Conservation (phyloP, 2,329 filamentous ascomycete genomes). For the Plenodomus biglobosus region DNA sequence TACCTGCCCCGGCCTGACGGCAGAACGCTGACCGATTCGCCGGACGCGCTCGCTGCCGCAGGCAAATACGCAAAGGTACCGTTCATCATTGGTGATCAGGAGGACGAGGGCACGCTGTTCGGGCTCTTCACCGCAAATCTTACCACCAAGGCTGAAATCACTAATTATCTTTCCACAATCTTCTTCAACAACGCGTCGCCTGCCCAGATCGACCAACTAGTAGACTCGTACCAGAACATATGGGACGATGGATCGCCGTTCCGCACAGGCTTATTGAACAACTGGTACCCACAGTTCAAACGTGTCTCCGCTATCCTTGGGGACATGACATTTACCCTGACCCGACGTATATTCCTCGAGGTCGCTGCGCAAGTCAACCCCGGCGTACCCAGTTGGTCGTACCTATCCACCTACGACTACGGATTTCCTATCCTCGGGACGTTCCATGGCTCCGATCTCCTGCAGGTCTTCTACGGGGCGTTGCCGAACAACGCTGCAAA, state of each 20-base stretch:
- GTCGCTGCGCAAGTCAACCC: slow-evolving; percentile 53
- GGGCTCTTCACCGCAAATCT: slow-evolving; percentile 69
- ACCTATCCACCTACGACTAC: slow-evolving; percentile 71
- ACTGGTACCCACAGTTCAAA: slow-evolving; percentile 76
- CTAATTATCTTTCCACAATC: slow-evolving; percentile 62
- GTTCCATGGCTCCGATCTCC: slow-evolving; percentile 70
- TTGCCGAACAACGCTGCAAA: slow-evolving; percentile 62
- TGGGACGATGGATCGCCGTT: slow-evolving; percentile 68
- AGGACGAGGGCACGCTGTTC: slow-evolving; percentile 79
- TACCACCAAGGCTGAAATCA: slow-evolving; percentile 60
- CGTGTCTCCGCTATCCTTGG: slow-evolving; percentile 74
- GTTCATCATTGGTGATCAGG: slow-evolving; percentile 71
- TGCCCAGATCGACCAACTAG: slow-evolving; percentile 56
- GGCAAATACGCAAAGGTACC: slow-evolving; percentile 63
- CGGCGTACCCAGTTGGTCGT: slow-evolving; percentile 69
- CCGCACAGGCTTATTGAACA: slow-evolving; percentile 67
- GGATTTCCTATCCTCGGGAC: slow-evolving; percentile 73
- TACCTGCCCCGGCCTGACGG: slow-evolving; percentile 77
- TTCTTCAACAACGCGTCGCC: slow-evolving; percentile 63
- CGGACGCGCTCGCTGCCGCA: slow-evolving; percentile 57
- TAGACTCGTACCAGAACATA: slow-evolving; percentile 63
- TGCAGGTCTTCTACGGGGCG: slow-evolving; percentile 69
- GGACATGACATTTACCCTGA: slow-evolving; percentile 73
- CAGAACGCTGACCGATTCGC: slow-evolving; percentile 60
- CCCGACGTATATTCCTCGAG: slow-evolving; percentile 65